Evolutionary conservation across 177 flowering plant species (phyloP).

Genomic region (Tripterygium wilfordii): DNA sequence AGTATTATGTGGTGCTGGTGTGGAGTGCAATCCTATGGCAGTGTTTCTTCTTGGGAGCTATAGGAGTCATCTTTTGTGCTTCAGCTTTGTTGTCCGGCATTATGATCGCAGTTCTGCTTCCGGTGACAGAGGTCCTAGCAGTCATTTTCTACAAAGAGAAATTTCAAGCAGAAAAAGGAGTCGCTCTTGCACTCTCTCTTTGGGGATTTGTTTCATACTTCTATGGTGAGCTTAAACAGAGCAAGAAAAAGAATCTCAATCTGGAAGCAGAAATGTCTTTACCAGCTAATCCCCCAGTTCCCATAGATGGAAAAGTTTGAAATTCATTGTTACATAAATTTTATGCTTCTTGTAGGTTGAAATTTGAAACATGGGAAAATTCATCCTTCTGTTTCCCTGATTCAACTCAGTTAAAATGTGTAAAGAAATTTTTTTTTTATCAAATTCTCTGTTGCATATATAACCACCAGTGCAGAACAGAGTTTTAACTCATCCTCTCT

Average conservation of each 20-base stretch:
- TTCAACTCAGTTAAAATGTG: too few species aligned
- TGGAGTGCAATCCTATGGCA: constrained; percentile 34
- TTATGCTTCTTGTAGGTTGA: too few species aligned
- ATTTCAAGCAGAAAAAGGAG: constrained; percentile 37
- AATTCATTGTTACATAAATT: too few species aligned
- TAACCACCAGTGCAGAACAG: too few species aligned
- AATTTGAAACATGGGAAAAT: too few species aligned
- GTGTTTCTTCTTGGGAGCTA: constrained; percentile 30
- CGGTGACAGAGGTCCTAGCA: constrained; percentile 28
- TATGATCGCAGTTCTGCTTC: constrained; percentile 24
- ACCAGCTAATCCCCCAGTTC: background rate
- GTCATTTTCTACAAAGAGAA: constrained; percentile 32
- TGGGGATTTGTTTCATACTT: constrained; percentile 62
- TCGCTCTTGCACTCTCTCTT: constrained; percentile 43
- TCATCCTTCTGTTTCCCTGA: too few species aligned
- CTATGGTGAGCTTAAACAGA: constrained; percentile 36
- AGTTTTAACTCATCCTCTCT: too few species aligned
- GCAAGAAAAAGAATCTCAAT: constrained; percentile 9
- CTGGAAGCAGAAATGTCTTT: constrained; percentile 13
- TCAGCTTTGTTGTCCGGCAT: constrained; percentile 38
- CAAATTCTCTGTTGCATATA: too few species aligned
- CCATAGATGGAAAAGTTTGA: too few species aligned
- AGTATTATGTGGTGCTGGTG: constrained; percentile 31
- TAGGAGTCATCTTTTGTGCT: constrained; percentile 36
- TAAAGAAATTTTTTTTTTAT: too few species aligned